Evolutionary conservation across 1,284 basidiomycete genomes (phyloP).

Genomic region (Caloboletus inedulis): DNA sequence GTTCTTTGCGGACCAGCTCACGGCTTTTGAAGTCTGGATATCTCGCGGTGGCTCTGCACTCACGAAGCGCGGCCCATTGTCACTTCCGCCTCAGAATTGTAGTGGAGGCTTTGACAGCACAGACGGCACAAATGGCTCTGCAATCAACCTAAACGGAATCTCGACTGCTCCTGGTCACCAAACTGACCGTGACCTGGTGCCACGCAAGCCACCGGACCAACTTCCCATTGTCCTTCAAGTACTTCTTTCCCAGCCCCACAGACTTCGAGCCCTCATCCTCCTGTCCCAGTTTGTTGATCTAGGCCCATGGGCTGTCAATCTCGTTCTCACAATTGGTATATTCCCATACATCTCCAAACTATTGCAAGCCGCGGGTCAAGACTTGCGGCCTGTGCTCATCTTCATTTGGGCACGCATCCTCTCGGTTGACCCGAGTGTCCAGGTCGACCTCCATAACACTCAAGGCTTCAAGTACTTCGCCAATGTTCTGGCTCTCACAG

Average conservation of each 20-base stretch:
- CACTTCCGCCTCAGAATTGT: conserved; percentile 50
- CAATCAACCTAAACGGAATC: conserved; percentile 7
- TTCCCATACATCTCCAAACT: conserved; percentile 99
- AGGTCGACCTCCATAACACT: conserved; percentile 85
- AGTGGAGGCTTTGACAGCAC: conserved; percentile 33
- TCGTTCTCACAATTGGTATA: conserved; percentile 97
- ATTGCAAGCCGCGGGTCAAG: conserved; percentile 90
- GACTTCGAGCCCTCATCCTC: conserved; percentile 93
- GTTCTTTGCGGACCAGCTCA: conserved; percentile 96
- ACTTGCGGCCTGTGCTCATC: conserved; percentile 96
- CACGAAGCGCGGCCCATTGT: conserved; percentile 71
- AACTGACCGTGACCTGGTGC: conserved; percentile 61
- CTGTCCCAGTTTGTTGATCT: conserved; percentile 97
- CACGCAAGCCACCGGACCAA: conserved; percentile 90
- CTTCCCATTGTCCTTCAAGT: conserved; percentile 98
- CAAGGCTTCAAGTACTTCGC: conserved; percentile 90
- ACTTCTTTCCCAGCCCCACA: conserved; percentile 93
- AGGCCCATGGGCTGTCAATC: conserved; percentile 97
- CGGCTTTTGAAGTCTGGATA: conserved; percentile 98
- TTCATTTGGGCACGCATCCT: conserved; percentile 99
- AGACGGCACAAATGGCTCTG: conserved; percentile 19
- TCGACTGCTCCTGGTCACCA: conserved; percentile 10
- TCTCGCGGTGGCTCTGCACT: conserved; percentile 83
- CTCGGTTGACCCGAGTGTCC: conserved; percentile 92
- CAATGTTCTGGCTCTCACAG: conserved; percentile 67